A percentile compares a stretch with the other conserved stretches of the same genome.
phyloP scores from a whole-genome alignment of 2,329 filamentous ascomycete species.

The Xylariaceae sp. region DNA sequence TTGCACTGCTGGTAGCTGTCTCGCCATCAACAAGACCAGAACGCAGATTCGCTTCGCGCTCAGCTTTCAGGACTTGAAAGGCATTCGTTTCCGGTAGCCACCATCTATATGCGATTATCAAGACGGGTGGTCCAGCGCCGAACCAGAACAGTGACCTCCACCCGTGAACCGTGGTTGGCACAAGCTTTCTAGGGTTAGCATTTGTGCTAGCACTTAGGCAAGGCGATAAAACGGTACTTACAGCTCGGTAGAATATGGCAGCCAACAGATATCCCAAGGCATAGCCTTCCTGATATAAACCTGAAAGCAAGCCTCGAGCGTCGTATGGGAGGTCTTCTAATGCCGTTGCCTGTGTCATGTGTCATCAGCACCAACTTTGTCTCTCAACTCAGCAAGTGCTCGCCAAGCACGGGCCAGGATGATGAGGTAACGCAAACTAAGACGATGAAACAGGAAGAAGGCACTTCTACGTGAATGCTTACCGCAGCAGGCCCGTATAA shows the following conservation, averaged over 20 bases:
- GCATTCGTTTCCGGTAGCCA: conserved; percentile 20
- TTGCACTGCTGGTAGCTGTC: conserved; percentile 2
- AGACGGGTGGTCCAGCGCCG: conserved; percentile 14
- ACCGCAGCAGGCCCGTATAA: conserved; percentile 14
- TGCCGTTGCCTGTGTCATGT: conserved; percentile 6
- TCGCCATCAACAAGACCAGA: neutral
- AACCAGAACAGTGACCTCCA: conserved; percentile 20
- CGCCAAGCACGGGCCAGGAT: too few relatives aligned
- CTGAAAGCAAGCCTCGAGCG: conserved; percentile 15
- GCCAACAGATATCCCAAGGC: conserved; percentile 12
- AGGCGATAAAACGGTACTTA: neutral
- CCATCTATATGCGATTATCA: conserved; percentile 17
- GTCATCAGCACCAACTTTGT: too few relatives aligned
- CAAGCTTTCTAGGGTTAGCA: conserved; percentile 11
- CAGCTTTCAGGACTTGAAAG: conserved; percentile 15
- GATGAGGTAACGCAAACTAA: too few relatives aligned
- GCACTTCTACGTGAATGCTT: too few relatives aligned
- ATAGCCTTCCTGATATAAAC: conserved; percentile 13
- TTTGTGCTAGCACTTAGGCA: too few relatives aligned
- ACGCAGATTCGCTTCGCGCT: conserved; percentile 4
- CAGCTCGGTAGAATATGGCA: conserved; percentile 17
- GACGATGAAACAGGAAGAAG: too few relatives aligned
- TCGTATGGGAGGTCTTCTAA: conserved; percentile 18
- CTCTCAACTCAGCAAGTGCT: too few relatives aligned
- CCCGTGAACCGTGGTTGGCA: conserved; percentile 14